Conservation (phyloP, 2,329 filamentous ascomycete species). For the Ophidiomyces ophidiicola region DNA sequence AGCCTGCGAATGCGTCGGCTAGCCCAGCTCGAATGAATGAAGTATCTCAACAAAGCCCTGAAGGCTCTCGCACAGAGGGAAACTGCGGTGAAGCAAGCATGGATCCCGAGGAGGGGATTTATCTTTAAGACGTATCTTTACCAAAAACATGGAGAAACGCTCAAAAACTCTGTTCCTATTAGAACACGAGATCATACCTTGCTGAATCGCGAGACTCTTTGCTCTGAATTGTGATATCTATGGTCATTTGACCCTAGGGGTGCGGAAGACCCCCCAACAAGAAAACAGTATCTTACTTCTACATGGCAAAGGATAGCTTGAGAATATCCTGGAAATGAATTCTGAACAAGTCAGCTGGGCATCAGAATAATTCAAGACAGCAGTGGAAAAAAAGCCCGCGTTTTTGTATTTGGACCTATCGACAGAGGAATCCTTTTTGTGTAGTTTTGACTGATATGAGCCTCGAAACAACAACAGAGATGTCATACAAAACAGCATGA, state of each 20-base stretch:
- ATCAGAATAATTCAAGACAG: too few species aligned
- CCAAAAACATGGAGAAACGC: not conserved
- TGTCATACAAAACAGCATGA: constrained; percentile 8
- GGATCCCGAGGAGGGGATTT: constrained; percentile 21
- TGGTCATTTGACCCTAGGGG: too few species aligned
- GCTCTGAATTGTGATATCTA: too few species aligned
- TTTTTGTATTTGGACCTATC: constrained; percentile 4
- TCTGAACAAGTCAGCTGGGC: too few species aligned
- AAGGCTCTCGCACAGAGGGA: not conserved
- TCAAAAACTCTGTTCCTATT: too few species aligned
- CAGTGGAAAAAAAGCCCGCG: too few species aligned
- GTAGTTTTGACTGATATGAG: constrained; percentile 4
- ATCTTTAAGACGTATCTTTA: constrained; percentile 20
- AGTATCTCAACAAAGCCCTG: not conserved
- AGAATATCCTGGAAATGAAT: too few species aligned
- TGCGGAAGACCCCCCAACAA: too few species aligned
- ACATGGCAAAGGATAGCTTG: too few species aligned
- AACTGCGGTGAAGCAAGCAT: not conserved
- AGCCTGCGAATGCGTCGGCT: not conserved
- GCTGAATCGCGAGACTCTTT: too few species aligned
- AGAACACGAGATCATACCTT: too few species aligned
- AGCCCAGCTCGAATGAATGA: not conserved
- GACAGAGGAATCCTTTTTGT: constrained; percentile 2
- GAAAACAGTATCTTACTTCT: too few species aligned
- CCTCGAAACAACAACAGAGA: constrained; percentile 6